Percentiles rank a stretch among this genome's conserved stretches.
Evolutionary conservation across 345 rosid species (phyloP).

Genomic region (Cardiospermum halicacabum): DNA sequence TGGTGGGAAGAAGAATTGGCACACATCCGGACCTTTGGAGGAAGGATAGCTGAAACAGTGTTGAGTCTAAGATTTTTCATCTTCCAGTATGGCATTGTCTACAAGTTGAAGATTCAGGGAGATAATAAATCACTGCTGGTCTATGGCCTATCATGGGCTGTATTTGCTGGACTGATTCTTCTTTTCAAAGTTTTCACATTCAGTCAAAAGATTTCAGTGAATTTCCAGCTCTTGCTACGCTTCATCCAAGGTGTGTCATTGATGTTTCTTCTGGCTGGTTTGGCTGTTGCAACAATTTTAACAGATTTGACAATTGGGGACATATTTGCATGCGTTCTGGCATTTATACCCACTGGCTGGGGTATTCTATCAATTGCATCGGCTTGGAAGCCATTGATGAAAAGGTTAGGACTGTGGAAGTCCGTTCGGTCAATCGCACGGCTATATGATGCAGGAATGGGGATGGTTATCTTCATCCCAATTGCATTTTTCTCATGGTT

Average conservation of each 20-base stretch:
- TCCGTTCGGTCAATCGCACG: conserved; percentile 83
- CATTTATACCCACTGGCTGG: conserved; percentile 96
- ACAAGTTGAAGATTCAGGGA: conserved; percentile 67
- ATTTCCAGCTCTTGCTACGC: conserved; percentile 85
- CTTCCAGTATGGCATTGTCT: conserved; percentile 91
- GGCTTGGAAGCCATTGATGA: conserved; percentile 88
- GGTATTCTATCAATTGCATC: conserved; percentile 89
- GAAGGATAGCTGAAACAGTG: conserved; percentile 85
- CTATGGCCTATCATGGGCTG: conserved; percentile 86
- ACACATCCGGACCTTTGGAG: conserved; percentile 76
- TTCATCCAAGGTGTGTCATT: conserved; percentile 83
- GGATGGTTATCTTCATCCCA: conserved; percentile 85
- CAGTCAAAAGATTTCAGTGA: conserved; percentile 94
- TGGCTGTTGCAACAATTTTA: conserved; percentile 52
- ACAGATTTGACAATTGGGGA: conserved; percentile 49
- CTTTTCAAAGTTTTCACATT: conserved; percentile 98
- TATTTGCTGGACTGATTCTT: conserved; percentile 52
- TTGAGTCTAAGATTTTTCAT: conserved; percentile 82
- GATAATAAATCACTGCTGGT: conserved; percentile 57
- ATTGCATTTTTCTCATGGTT: conserved; percentile 88
- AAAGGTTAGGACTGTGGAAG: conserved; percentile 76
- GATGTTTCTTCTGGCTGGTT: conserved; percentile 70
- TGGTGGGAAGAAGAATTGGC: conserved; percentile 99
- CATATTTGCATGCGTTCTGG: conserved; percentile 73
- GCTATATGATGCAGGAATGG: conserved; percentile 90